Base-by-base conservation (phyloP, 805 yeast species). In the Candida pseudofarinosa region DNA sequence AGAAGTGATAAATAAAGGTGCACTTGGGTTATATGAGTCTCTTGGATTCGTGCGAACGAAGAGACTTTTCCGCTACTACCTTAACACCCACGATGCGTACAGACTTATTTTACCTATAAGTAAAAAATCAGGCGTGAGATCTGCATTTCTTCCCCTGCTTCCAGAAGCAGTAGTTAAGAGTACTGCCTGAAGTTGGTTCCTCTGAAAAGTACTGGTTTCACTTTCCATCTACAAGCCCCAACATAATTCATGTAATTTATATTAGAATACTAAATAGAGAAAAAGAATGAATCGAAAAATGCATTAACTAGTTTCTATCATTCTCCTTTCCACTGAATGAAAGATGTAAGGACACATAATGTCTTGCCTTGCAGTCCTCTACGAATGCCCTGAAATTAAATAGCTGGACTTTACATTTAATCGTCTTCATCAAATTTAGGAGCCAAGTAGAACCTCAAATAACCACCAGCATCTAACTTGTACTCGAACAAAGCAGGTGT, bases 351-450 rank as follows among this genome's bases (percentile, higher is more conserved):
- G 34, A 14, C 7, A n/a, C 34, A n/a, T 13, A 7, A 32, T n/a
- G 34, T 32, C 34, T n/a, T n/a, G n/a, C n/a, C n/a, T n/a, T n/a
- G n/a, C n/a, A n/a, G n/a, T n/a, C n/a, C n/a, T n/a, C n/a, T n/a
- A n/a, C n/a, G n/a, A n/a, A n/a, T n/a, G n/a, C n/a, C n/a, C n/a
- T n/a, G n/a, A n/a, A n/a, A n/a, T n/a, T n/a, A n/a, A n/a, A n/a
- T n/a, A n/a, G n/a, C n/a, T n/a, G n/a, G n/a, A n/a, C n/a, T n/a
- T n/a, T n/a, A n/a, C n/a, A n/a, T n/a, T 32, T 70, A 80, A 51
- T 86, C 93, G 50, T 87, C 96, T 50, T 90, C 98, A 52, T 86
- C 96, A 63, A 93, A 88, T 77, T 93, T 91, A 46, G 99, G 99
- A 55, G 99, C 99, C 65, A 93, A 78, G 79, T 87, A 93, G 79